A percentile compares a stretch with the other conserved stretches of the same genome.
Evolutionary conservation across 2,329 filamentous ascomycete species (phyloP).

Genomic region (Macrophomina pseudophaseolina): DNA sequence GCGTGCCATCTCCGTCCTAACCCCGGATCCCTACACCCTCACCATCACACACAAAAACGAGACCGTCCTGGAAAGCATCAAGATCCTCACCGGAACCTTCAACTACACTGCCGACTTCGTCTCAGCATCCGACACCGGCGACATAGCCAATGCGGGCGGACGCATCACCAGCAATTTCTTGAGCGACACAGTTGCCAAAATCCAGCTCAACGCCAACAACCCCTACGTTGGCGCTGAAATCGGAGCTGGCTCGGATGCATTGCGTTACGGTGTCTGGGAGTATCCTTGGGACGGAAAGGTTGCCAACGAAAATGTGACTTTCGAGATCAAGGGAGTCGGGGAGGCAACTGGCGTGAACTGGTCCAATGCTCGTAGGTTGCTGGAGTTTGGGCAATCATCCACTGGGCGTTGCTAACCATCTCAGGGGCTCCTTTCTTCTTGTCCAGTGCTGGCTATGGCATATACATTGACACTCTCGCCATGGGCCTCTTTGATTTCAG

Average conservation of each 20-base stretch:
- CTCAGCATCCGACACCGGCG: constrained; percentile 17
- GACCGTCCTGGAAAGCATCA: constrained; percentile 32
- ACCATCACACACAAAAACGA: constrained; percentile 31
- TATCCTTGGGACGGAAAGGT: constrained; percentile 36
- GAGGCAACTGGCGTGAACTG: constrained; percentile 42
- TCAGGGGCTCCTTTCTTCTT: constrained; percentile 41
- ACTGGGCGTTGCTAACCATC: neutral
- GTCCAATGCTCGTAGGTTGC: constrained; percentile 36
- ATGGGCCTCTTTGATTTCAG: constrained; percentile 41
- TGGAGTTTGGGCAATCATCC: too few relatives aligned
- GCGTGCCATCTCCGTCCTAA: neutral
- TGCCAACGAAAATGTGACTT: constrained; percentile 33
- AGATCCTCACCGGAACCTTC: constrained; percentile 31
- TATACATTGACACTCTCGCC: constrained; percentile 41
- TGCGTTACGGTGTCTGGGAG: constrained; percentile 37
- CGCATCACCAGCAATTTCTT: constrained; percentile 29
- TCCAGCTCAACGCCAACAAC: constrained; percentile 32
- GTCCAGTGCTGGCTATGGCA: constrained; percentile 39
- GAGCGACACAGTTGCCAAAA: constrained; percentile 33
- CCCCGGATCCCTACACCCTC: constrained; percentile 27
- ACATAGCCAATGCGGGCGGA: constrained; percentile 28
- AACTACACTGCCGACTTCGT: constrained; percentile 29
- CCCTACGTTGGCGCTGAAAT: constrained; percentile 35
- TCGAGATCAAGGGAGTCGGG: constrained; percentile 37
- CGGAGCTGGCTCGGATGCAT: constrained; percentile 24